phyloP scores from a whole-genome alignment of 257 asterid species.

The Echium plantagineum region DNA sequence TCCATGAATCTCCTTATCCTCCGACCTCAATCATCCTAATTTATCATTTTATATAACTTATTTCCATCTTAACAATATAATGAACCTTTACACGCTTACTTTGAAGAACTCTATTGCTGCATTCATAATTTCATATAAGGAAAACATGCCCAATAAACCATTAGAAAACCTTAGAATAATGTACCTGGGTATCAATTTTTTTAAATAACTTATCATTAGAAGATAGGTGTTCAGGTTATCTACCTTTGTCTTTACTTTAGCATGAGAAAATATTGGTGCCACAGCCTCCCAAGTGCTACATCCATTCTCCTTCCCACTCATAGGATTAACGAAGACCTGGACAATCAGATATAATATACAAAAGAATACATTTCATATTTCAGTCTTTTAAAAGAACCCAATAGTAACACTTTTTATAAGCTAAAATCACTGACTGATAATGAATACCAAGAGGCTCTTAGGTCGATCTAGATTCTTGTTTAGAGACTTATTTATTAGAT shows the following conservation, averaged over 20 bases:
- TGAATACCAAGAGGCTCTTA: slow-evolving; percentile 68
- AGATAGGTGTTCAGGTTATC: slow-evolving; percentile 5
- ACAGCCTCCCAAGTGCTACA: slow-evolving; percentile 72
- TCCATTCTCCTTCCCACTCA: slow-evolving; percentile 89
- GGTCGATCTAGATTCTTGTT: slow-evolving; percentile 49
- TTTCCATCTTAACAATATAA: too few species aligned
- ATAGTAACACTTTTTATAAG: slow-evolving; percentile 4
- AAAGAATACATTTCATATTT: slow-evolving; percentile 8
- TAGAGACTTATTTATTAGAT: slow-evolving; percentile 36
- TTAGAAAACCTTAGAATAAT: not conserved
- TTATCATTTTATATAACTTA: too few species aligned
- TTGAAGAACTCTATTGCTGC: too few species aligned
- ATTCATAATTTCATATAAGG: too few species aligned
- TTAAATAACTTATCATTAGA: not conserved
- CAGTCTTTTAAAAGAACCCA: slow-evolving; percentile 16
- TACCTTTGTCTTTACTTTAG: slow-evolving; percentile 83
- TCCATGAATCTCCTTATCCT: too few species aligned
- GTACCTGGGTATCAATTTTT: not conserved
- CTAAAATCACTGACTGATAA: not conserved
- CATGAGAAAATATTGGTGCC: slow-evolving; percentile 78
- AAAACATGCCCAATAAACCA: too few species aligned
- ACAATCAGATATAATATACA: slow-evolving; percentile 23
- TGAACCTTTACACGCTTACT: too few species aligned
- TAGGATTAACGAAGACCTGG: slow-evolving; percentile 91
- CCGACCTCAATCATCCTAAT: too few species aligned